phyloP scores from a whole-genome alignment of 1,284 basidiomycete genomes.

The Anthracocystis walkeri region DNA sequence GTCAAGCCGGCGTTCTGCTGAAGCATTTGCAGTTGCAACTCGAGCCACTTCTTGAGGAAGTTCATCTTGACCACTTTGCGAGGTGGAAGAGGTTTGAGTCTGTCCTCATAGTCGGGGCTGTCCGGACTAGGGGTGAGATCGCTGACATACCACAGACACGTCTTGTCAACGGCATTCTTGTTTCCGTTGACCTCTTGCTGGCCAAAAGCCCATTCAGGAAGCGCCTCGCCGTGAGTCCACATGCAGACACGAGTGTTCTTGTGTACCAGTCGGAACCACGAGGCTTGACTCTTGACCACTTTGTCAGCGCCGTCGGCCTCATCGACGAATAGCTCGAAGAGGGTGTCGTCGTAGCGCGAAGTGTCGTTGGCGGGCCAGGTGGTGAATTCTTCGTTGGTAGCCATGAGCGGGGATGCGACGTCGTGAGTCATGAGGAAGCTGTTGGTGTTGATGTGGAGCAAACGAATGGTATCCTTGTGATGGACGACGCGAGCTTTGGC shows the following conservation, averaged over 20 bases:
- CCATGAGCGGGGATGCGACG: constrained; percentile 95
- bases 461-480: constrained; percentile 87
- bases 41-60: constrained; percentile 94
- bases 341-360: constrained; percentile 70
- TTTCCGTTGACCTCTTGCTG: constrained; percentile 99
- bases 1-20: constrained; percentile 97
- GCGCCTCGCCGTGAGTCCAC: constrained; percentile 84
- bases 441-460: constrained; percentile 88
- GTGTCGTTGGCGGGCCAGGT: constrained; percentile 73
- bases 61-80: constrained; percentile 83
- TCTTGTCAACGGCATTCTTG: constrained; percentile 87
- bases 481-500: constrained; percentile 89
- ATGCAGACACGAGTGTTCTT: constrained; percentile 88
- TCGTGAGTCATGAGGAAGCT: constrained; percentile 91
- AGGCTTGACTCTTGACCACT: constrained; percentile 53
- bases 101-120: constrained; percentile 56
- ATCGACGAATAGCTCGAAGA: constrained; percentile 63
- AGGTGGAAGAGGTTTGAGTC: constrained; percentile 67
- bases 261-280: constrained; percentile 75
- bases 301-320: constrained; percentile 24
- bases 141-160: constrained; percentile 88
- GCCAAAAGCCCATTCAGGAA: constrained; percentile 96
- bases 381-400: constrained; percentile 97
- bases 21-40: constrained; percentile 93
- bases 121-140: constrained; percentile 77